Evolutionary conservation across 257 asterid genomes (phyloP), one percentile per base, ranked within the genome.

Genomic region (Penstemon eatonii): DNA sequence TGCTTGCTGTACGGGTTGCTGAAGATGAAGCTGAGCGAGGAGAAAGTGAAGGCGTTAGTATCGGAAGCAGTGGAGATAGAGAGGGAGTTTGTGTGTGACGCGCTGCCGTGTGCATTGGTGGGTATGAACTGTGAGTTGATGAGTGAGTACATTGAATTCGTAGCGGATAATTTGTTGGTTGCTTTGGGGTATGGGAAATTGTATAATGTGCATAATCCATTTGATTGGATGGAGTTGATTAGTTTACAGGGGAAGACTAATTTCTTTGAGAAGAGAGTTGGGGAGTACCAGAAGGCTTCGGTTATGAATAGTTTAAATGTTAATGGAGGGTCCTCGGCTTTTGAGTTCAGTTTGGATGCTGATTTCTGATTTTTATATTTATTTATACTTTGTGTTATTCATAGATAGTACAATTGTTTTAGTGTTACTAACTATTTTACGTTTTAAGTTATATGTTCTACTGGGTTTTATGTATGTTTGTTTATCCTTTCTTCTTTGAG

Each of bases 191-290:
- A 73, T 71, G 81, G 84, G 38, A 92, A 86, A 36, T 2, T 90
- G 75, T 92, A 86, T 68, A 67, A 80, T 58, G 95, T 66, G 15
- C 75, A 67, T 71, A 92, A 92, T 8, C 98, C 97, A 2, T 92
- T 90, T 41, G 98, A 92, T 76, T 92, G 97, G 97, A 92, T 92
- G 98, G 98, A 90, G 75, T 47, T 92, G 73, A 92, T 92, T 52
- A 92, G 98, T 49, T 63, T 92, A 77, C 97, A 90, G 81, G 98
- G 98, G 68, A 89, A 94, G 86, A 91, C 99, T 0, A 94, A 94
- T 60, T 89, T 94, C 86, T 94, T 94, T 13, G 99, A 94, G 88
- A 94, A 89, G 69, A 78, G 99, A 60, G 99, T 91, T 12, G 97
- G 99, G 7, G 99, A 94, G 8, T 94, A 94, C 71, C 97, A 91